A percentile compares a stretch with the other conserved stretches of the same genome.
phyloP scores from a whole-genome alignment of 176 grass and related monocot genomes.

The Zoysia pacifica region DNA sequence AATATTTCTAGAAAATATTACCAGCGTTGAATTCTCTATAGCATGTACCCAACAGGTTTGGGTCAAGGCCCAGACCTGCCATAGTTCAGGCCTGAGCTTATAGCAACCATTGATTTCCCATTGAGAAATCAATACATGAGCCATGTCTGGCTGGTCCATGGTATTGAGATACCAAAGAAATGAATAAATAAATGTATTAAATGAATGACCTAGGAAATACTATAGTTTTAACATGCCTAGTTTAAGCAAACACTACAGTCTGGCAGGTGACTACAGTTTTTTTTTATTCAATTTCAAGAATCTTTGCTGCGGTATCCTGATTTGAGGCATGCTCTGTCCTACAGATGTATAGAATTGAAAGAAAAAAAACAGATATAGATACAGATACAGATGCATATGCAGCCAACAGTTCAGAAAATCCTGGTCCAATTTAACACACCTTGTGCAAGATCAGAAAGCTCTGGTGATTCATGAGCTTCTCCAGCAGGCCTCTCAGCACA shows the following conservation, averaged over 20 bases:
- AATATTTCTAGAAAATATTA: neutral
- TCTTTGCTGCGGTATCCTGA: slow-evolving; percentile 4
- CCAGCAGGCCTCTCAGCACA: slow-evolving; percentile 37
- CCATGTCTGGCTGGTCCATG: neutral
- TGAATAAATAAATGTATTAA: neutral
- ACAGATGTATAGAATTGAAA: neutral
- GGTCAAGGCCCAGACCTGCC: neutral
- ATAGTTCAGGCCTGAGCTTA: neutral
- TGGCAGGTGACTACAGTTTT: neutral
- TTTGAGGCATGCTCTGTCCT: slow-evolving; percentile 13
- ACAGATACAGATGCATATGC: neutral
- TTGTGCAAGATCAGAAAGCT: slow-evolving; percentile 40
- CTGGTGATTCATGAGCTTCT: slow-evolving; percentile 35
- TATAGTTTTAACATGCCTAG: neutral
- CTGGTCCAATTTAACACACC: slow-evolving; percentile 37
- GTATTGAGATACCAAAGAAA: neutral
- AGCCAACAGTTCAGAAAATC: slow-evolving; percentile 17
- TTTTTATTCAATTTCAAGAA: slow-evolving; percentile 3
- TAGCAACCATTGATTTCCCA: neutral
- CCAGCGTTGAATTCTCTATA: neutral
- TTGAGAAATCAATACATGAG: neutral
- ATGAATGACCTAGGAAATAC: neutral
- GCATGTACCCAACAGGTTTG: neutral
- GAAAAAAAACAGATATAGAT: neutral
- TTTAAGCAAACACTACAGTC: neutral